A percentile compares a stretch with the other conserved stretches of the same genome.
These are phyloP conservation scores for Dryas integrifolia DNA, from an alignment of 331 rosid genomes.

Conservation along the genomic window DNA sequence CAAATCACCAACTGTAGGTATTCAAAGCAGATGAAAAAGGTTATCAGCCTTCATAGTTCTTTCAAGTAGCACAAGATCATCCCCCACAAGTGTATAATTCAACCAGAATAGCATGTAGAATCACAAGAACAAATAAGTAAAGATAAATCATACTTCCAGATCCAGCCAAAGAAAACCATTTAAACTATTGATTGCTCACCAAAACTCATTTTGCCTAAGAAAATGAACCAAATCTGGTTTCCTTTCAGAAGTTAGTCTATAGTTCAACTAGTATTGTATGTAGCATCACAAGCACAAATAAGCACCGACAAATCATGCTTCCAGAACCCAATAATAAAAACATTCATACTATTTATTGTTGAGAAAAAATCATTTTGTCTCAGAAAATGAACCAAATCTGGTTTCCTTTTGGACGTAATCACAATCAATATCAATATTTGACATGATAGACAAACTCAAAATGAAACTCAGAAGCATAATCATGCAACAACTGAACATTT, in stretches of 20 bases:
- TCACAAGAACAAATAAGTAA: too few relatives aligned
- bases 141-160: background rate
- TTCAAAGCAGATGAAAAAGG: background rate
- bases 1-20: constrained; percentile 61
- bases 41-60: background rate
- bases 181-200: background rate
- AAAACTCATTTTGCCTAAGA: background rate
- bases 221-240: background rate
- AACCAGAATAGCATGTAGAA: background rate
- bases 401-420: background rate
- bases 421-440: background rate
- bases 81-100: background rate
- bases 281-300: background rate
- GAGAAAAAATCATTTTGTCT: background rate
- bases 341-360: background rate
- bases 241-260: background rate
- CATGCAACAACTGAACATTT: background rate
- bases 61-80: background rate
- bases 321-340: background rate
- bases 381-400: background rate
- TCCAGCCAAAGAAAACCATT: background rate
- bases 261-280: too few relatives aligned
- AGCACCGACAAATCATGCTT: background rate
- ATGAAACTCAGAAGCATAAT: background rate
- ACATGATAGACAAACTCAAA: background rate